phyloP scores from a whole-genome alignment of 345 rosid genomes.

The Erodium maritimum region DNA sequence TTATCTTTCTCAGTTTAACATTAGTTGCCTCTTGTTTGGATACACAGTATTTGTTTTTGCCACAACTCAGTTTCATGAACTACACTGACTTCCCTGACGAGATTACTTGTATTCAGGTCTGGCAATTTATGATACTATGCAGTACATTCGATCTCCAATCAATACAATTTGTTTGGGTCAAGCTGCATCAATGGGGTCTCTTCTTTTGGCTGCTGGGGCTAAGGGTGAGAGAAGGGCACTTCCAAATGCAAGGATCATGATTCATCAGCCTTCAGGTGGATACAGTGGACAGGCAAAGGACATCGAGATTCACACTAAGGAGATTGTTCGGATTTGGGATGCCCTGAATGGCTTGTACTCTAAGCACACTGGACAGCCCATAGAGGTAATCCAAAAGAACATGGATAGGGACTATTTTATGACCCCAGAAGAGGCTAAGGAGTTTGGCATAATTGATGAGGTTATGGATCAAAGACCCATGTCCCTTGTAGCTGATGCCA shows the following conservation, averaged over 20 bases:
- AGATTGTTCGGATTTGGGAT: slow-evolving; percentile 92
- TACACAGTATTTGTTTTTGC: neutral
- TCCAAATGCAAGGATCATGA: slow-evolving; percentile 92
- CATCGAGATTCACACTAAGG: slow-evolving; percentile 81
- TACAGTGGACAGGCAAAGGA: slow-evolving; percentile 95
- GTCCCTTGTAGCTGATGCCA: slow-evolving; percentile 70
- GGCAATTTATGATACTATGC: slow-evolving; percentile 96
- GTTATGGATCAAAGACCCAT: slow-evolving; percentile 82
- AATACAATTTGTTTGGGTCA: slow-evolving; percentile 90
- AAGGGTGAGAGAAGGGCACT: slow-evolving; percentile 86
- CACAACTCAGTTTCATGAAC: neutral
- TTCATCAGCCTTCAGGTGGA: slow-evolving; percentile 99
- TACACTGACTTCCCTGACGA: neutral
- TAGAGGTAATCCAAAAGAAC: slow-evolving; percentile 67
- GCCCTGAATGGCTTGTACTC: slow-evolving; percentile 55
- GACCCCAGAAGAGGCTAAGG: slow-evolving; percentile 90
- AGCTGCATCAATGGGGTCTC: slow-evolving; percentile 99
- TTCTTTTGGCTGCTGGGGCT: slow-evolving; percentile 81
- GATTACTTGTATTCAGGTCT: slow-evolving; percentile 40
- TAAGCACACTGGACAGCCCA: slow-evolving; percentile 67
- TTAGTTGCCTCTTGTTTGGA: neutral
- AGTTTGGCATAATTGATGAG: slow-evolving; percentile 88
- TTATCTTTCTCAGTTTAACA: too few relatives aligned
- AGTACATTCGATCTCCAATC: slow-evolving; percentile 81
- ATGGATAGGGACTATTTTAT: slow-evolving; percentile 97